A percentile compares a stretch with the other conserved stretches of the same genome.
These are phyloP conservation scores for Suillus variegatus DNA, from an alignment of 768 basidiomycete species.

Conservation along the genomic window DNA sequence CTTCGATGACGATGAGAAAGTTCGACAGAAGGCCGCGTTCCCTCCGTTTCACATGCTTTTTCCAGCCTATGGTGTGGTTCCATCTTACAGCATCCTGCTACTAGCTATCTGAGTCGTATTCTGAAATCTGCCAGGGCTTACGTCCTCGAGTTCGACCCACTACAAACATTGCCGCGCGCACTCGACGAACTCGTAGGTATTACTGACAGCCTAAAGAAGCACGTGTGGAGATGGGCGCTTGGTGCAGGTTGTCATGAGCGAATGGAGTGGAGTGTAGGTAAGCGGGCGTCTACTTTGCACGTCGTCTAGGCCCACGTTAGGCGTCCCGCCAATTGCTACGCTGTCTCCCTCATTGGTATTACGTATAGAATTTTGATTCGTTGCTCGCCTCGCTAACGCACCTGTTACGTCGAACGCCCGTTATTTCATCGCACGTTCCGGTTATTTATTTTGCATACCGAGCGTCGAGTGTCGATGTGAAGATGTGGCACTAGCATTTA, in stretches of 20 bases:
- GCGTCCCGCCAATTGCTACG: no score
- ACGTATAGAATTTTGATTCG: not conserved
- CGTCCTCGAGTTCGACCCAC: constrained; percentile 82
- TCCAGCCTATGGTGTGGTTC: no score
- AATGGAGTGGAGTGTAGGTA: constrained; percentile 43
- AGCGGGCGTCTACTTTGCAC: no score
- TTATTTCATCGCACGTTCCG: not conserved
- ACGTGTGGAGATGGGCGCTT: constrained; percentile 74
- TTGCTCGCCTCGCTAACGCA: not conserved
- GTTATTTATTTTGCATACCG: not conserved
- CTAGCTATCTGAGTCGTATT: no score
- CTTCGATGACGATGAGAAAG: not conserved
- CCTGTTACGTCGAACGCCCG: not conserved
- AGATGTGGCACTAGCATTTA: not conserved
- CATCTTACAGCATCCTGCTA: no score
- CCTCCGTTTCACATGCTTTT: not conserved
- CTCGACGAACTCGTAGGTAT: constrained; percentile 79
- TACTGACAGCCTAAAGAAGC: constrained; percentile 79
- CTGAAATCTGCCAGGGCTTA: constrained; percentile 28
- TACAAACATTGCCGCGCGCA: constrained; percentile 68
- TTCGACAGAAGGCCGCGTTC: not conserved
- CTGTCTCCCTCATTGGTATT: not conserved
- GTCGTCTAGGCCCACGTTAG: no score
- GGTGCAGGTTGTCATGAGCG: constrained; percentile 29
- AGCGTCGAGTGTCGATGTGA: not conserved